Evolutionary conservation across 768 basidiomycete genomes (phyloP), one percentile per base, ranked within the genome.

Genomic region (Dioszegia crocea): DNA sequence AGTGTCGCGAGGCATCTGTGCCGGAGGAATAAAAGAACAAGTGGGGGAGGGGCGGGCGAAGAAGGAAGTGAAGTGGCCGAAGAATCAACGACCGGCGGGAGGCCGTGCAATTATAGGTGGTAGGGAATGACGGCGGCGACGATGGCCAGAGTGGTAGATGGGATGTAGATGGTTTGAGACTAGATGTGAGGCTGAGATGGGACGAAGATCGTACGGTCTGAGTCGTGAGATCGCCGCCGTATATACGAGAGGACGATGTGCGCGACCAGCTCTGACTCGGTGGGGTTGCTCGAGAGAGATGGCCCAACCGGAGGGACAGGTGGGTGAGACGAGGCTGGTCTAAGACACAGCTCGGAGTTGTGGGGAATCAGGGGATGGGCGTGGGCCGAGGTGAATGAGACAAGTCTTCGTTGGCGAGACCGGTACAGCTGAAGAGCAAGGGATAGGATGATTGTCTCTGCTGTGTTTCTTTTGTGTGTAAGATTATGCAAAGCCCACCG

Each of bases 1-100:
- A 31, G 71, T 73, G 68, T 64, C 64, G 48, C 51, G 57, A 54
- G 71, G 69, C 68, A 70, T 70, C 30, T n/a, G 48, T 70, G 51
- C 38, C 3, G 51, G 23, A 36, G 49, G 33, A 33, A 6, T 3
- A 29, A 2, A 27, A 6, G 51, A 53, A 53, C 38, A 53, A 53
- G 38, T 33, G 38, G 51, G 49, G 38, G 49, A 51, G 39, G 51
- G 51, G 33, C 33, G 51, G 51, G 21, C 51, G 36, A 40, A 23
- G 26, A 40, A 21, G 23, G 16, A 40, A 39, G 36, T 36, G 19
- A 36, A 29, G 33, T 23, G 36, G 51, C 51, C 51, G 38, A 40
- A 53, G 51, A 53, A 6, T 33, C 14, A 6, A 33, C 33, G 19
- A 9, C 11, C 11, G 14, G 24, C 12, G 36, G 16, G 9, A 6